Evolutionary conservation across 2,329 filamentous ascomycete species (phyloP), one percentile per base, ranked within the genome.

Genomic region (Akanthomyces dipterigenus): DNA sequence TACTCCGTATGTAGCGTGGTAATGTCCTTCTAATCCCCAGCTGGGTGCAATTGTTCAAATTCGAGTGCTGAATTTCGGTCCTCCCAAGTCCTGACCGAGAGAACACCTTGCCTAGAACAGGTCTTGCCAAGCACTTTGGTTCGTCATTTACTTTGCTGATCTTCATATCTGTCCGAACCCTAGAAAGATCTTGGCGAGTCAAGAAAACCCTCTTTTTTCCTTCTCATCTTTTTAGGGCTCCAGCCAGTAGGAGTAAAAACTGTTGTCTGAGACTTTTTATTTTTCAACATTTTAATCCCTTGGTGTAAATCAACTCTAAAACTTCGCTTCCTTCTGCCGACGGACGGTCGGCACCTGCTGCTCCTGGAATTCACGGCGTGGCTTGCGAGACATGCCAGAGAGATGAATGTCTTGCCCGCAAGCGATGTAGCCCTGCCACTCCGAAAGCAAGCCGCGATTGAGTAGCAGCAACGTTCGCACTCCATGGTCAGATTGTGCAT

Each of bases 401-500:
- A 46, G n/a, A 46, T 22, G 22, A 62, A 38, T 62, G 61, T 49
- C 60, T 62, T 11, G 45, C 45, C 45, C 28, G 45, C 45, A 48
- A 48, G 45, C 45, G 45, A 22, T 5, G 12, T 24, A 24, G 14
- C 45, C 2, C 45, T 16, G 24, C 5, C 36, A 7, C 31, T 34
- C 31, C 11, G 31, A 31, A 31, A 38, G 36, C 31, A 5, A 34
- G 31, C 8, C n/a, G 6, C 31, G 11, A 34, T 8, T 11, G n/a
- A 31, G 5, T 8, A 31, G 28, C 8, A 34, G 31, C 7, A 9
- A 34, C 11, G 31, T 11, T 34, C 3, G n/a, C n/a, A n/a, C n/a
- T 34, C 7, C 11, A 9, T 34, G 3, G 5, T 7, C 31, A 31
- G 5, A 7, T 11, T 34, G 31, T 34, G 31, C 31, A 34, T 34